Evolutionary conservation across 352 stramenopile genomes (phyloP).

Genomic region (Elongisporangium anandrum): DNA sequence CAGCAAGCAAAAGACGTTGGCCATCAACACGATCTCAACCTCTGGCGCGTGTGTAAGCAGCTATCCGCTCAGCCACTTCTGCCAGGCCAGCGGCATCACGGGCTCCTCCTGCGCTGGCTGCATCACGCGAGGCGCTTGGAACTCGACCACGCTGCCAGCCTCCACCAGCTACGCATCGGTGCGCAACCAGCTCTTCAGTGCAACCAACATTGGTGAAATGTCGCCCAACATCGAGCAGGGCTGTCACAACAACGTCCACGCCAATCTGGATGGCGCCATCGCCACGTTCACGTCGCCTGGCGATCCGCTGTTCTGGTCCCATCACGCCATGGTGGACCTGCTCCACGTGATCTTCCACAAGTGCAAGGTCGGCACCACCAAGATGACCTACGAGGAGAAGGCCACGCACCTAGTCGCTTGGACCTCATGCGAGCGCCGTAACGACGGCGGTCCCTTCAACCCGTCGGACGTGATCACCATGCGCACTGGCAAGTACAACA

Average conservation of each 20-base stretch:
- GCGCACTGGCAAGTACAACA: constrained; percentile 30
- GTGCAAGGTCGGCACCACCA: constrained; percentile 41
- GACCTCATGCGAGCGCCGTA: constrained; percentile 37
- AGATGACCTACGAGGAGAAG: constrained; percentile 47
- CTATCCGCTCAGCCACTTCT: constrained; percentile 54
- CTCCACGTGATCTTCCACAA: constrained; percentile 73
- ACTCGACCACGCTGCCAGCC: constrained; percentile 14
- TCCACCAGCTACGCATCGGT: constrained; percentile 40
- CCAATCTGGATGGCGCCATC: constrained; percentile 38
- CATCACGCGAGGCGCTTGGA: constrained; percentile 47
- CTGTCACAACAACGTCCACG: constrained; percentile 61
- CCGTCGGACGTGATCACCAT: constrained; percentile 36
- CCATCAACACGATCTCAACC: constrained; percentile 41
- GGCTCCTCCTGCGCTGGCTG: constrained; percentile 29
- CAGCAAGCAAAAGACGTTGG: constrained; percentile 10
- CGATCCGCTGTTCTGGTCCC: constrained; percentile 76
- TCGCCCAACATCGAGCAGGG: constrained; percentile 35
- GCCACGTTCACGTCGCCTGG: constrained; percentile 35
- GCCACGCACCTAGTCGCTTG: constrained; percentile 32
- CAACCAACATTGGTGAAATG: constrained; percentile 49
- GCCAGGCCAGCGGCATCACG: constrained; percentile 20
- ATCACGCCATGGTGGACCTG: constrained; percentile 61
- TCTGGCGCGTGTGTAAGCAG: constrained; percentile 30
- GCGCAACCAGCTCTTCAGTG: constrained; percentile 41
- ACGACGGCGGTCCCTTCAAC: constrained; percentile 25